Base-by-base conservation (phyloP, 345 rosid species). In the Garcia nutans region DNA sequence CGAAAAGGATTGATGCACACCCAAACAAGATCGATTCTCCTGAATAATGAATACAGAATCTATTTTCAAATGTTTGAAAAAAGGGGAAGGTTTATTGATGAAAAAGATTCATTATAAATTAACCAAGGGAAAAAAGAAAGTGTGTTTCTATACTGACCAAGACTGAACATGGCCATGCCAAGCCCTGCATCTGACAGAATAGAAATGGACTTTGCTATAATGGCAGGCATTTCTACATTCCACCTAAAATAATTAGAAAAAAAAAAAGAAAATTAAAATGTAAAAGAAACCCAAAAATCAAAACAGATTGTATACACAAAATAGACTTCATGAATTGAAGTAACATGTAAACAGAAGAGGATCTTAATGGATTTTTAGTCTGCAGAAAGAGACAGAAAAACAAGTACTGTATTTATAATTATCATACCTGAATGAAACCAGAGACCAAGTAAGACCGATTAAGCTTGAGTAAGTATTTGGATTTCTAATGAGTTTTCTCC, bases 101-200 rank as follows among this genome's bases (percentile, higher is more conserved):
- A 33, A 33, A 33, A 1, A 33, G 37, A 33, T 33, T 33, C 37
- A 33, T 33, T 33, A 3, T 33, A 33, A 33, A 2, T 33, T 33
- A 33, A 10, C 4, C 45, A 57, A 67, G 69, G 63, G 64, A 49
- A 22, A 56, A 72, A 65, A 16, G 22, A 57, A 41, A 63, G 52
- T n/a, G 31, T 2, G 59, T 49, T 49, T 17, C 16, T 64, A 49
- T 28, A 89, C 99, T 93, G 88, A 96, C 99, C 99, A 44, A 96
- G 98, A 87, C 99, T 96, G 92, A 96, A 96, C 99, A 96, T 96
- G 75, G 99, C 99, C 99, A 96, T 93, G 95, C 99, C 99, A 69
- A 96, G 95, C 66, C 99, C 99, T 79, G 99, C 99, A 88, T 96
- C 98, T 84, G 99, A 96, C 85, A 96, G 93, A 72, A 96, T 96